phyloP scores from a whole-genome alignment of 805 yeast genomes.

The Yarrowia sp. region DNA sequence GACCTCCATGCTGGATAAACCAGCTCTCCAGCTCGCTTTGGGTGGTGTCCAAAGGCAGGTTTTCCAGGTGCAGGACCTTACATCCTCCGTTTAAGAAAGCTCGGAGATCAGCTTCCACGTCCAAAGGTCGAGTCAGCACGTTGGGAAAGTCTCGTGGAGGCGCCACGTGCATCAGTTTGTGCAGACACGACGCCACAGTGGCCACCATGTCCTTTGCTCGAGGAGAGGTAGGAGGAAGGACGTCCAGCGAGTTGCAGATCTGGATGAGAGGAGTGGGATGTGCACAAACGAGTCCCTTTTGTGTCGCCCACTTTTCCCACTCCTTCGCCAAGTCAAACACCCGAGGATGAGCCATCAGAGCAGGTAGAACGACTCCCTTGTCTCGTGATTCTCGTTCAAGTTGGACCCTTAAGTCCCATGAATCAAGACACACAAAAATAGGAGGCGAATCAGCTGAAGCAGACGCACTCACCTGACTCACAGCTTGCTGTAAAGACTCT shows the following conservation, averaged over 20 bases:
- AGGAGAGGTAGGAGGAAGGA: constrained; percentile 41
- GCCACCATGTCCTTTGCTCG: constrained; percentile 50
- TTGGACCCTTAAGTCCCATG: constrained; percentile 73
- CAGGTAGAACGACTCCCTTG: constrained; percentile 66
- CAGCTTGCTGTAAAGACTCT: constrained; percentile 61
- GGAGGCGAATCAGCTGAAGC: background rate
- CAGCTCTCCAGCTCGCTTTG: constrained; percentile 87
- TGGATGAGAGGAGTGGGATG: constrained; percentile 47
- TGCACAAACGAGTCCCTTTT: background rate
- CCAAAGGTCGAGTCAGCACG: constrained; percentile 71
- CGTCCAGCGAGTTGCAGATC: constrained; percentile 36
- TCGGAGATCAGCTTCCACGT: constrained; percentile 67
- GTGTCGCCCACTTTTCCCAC: constrained; percentile 63
- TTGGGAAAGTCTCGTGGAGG: constrained; percentile 52
- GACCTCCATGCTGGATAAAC: constrained; percentile 83
- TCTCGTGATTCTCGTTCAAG: constrained; percentile 80
- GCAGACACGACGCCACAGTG: constrained; percentile 2
- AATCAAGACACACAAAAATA: constrained; percentile 58
- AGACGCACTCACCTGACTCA: constrained; percentile 50
- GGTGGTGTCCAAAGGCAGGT: constrained; percentile 80
- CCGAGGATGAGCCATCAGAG: constrained; percentile 70
- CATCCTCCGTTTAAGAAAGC: constrained; percentile 70
- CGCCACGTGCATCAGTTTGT: constrained; percentile 48
- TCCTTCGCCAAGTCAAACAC: constrained; percentile 76
- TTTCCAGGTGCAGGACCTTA: constrained; percentile 73